phyloP scores from a whole-genome alignment of 1,139 yeast species.

The Ogataea hybrid region DNA sequence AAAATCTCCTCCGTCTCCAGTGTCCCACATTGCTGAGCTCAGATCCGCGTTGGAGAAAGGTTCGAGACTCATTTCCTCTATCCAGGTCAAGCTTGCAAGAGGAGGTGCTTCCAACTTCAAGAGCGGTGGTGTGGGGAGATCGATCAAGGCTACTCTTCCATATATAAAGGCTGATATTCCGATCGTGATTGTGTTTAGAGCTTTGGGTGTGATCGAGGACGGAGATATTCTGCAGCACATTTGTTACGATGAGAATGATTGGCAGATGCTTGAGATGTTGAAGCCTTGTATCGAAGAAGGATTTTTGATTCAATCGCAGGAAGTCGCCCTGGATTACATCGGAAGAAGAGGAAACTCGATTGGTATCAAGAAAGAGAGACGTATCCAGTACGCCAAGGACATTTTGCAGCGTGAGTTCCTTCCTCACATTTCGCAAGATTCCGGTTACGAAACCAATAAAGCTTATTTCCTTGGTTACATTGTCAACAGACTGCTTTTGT shows the following conservation, averaged over 20 bases:
- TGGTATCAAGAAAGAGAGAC: slow-evolving; percentile 95
- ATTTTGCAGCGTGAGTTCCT: slow-evolving; percentile 92
- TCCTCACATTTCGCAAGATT: slow-evolving; percentile 97
- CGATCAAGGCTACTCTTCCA: slow-evolving; percentile 94
- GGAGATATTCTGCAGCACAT: slow-evolving; percentile 98
- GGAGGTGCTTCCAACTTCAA: slow-evolving; percentile 48
- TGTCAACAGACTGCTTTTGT: slow-evolving; percentile 90
- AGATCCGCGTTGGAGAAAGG: slow-evolving; percentile 97
- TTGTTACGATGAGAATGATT: slow-evolving; percentile 95
- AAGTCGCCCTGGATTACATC: slow-evolving; percentile 94
- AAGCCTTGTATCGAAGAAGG: slow-evolving; percentile 99
- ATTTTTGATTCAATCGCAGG: slow-evolving; percentile 95
- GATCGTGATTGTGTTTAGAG: slow-evolving; percentile 94
- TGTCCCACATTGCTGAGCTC: slow-evolving; percentile 94
- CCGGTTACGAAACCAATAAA: slow-evolving; percentile 95
- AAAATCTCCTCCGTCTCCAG: slow-evolving; percentile 97
- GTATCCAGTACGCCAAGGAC: slow-evolving; percentile 97
- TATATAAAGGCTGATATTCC: slow-evolving; percentile 97
- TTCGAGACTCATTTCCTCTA: slow-evolving; percentile 85
- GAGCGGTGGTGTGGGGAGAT: slow-evolving; percentile 57
- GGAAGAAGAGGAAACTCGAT: slow-evolving; percentile 95
- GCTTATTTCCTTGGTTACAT: slow-evolving; percentile 97
- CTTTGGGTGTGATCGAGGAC: slow-evolving; percentile 97
- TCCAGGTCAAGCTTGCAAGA: slow-evolving; percentile 77
- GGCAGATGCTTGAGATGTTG: slow-evolving; percentile 99